phyloP scores from a whole-genome alignment of 352 stramenopile genomes.

The Pythium oligandrum region DNA sequence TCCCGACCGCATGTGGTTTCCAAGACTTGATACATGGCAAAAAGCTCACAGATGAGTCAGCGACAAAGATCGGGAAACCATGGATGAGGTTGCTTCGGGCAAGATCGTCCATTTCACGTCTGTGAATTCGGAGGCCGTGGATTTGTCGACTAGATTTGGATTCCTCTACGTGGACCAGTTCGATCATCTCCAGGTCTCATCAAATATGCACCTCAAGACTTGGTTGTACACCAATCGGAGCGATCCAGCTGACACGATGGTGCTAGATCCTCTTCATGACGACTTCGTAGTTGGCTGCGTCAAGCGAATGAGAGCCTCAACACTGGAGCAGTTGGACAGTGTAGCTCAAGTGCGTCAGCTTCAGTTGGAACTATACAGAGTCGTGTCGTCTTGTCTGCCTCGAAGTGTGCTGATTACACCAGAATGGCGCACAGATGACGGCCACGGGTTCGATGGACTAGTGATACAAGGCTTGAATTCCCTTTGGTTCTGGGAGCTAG shows the following conservation, averaged over 20 bases:
- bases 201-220: too few species aligned
- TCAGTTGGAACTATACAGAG: slow-evolving; percentile 25
- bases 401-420: slow-evolving; percentile 12
- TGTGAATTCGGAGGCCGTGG: slow-evolving; percentile 12
- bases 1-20: slow-evolving; percentile 22
- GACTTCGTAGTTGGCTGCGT: slow-evolving; percentile 6
- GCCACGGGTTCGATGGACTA: slow-evolving; percentile 16
- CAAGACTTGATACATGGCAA: slow-evolving; percentile 10
- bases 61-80: slow-evolving; percentile 15
- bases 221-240: too few species aligned
- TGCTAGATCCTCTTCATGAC: slow-evolving; percentile 19
- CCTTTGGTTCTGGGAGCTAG: slow-evolving; percentile 17
- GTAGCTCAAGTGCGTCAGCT: slow-evolving; percentile 20
- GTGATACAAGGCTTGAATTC: slow-evolving; percentile 6
- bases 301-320: slow-evolving; percentile 6
- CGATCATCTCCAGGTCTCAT: too few species aligned
- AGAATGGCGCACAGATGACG: slow-evolving; percentile 12
- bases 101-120: slow-evolving; percentile 14
- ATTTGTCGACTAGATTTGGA: slow-evolving; percentile 21
- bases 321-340: slow-evolving; percentile 16
- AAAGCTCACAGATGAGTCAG: slow-evolving; percentile 9
- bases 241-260: slow-evolving; percentile 15
- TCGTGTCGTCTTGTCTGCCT: slow-evolving; percentile 10
- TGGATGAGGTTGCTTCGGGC: slow-evolving; percentile 28
- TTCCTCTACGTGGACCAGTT: too few species aligned